These are phyloP conservation scores for Aulographum hederae DNA, from an alignment of 2,329 filamentous ascomycete species.

Conservation along the genomic window DNA sequence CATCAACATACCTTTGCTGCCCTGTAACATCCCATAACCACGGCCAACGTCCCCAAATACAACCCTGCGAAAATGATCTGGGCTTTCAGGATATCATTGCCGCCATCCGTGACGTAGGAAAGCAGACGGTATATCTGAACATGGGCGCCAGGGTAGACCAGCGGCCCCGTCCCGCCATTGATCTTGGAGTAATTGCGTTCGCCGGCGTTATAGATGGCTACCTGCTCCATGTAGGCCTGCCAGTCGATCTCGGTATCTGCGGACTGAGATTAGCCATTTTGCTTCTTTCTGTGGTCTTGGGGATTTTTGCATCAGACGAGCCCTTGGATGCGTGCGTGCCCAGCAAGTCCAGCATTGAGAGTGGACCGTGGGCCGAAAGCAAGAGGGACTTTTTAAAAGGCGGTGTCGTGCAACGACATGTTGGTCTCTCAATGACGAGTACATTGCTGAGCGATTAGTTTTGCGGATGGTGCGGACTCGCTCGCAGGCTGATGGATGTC, in stretches of 20 bases:
- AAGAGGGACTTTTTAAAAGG: no score
- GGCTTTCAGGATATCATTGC: conserved; percentile 58
- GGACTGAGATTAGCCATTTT: conserved; percentile 1
- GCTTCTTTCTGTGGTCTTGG: background rate
- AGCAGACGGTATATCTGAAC: conserved; percentile 77
- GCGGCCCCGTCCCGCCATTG: conserved; percentile 71
- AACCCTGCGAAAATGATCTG: conserved; percentile 67
- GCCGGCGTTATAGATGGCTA: conserved; percentile 59
- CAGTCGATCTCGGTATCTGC: conserved; percentile 96
- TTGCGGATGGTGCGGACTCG: no score
- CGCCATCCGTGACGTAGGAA: conserved; percentile 59
- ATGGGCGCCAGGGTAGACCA: conserved; percentile 89
- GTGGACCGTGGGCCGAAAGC: no score
- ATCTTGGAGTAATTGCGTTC: conserved; percentile 81
- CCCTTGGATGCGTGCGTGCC: background rate
- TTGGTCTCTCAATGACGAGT: no score
- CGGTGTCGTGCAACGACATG: no score
- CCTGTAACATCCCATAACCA: conserved; percentile 73
- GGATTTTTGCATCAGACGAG: background rate
- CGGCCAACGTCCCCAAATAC: conserved; percentile 55
- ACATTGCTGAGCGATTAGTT: no score
- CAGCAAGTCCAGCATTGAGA: background rate
- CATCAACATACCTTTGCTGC: conserved; percentile 47
- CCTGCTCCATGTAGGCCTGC: conserved; percentile 91
- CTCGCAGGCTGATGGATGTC: no score